Base-by-base conservation (phyloP, 371 early-diverging fungal species). In the Mucor sp. region DNA sequence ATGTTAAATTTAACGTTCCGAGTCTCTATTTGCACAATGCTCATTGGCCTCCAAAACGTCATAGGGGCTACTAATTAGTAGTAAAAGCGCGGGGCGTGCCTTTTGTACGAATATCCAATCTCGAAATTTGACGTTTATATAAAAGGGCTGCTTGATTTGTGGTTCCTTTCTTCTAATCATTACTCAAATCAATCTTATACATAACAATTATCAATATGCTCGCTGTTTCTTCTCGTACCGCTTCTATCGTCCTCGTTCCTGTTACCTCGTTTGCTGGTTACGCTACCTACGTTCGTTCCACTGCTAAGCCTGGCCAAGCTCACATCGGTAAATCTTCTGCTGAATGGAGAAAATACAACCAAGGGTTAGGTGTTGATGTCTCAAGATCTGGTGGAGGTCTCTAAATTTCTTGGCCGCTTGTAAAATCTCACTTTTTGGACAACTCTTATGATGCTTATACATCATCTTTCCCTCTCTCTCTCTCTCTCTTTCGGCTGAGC, bases 321-420 rank as follows among this genome's bases (percentile, higher is more conserved):
- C 69, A 78, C 37, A 53, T 53, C 4, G 53, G 53, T 2, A 53
- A 53, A 53, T 14, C 53, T 15, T 25, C 14, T 27, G 69, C 75
- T 32, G 37, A 75, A 39, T 83, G 83, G 83, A 75, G 70, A 64
- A 72, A 69, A 44, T 57, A 77, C 37, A 83, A 83, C 61, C 80
- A 83, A 30, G 83, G 83, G 39, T 66, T 83, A 56, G 79, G 80
- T 63, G 68, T 72, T 47, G 83, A 83, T 67, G 83, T 83, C 39
- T 77, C 79, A 47, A 80, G 83, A 33, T 77, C 77, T 62, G 64
- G 80, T 68, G 83, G 83, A 61, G 83, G 83, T 57, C 67, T 83
- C 47, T 83, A 79, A 81, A 69, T 32, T 7, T 41, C 8, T 11
- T 21, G 47, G 21, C 9, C 21, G 47, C 19, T 21, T 47, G 21